Percentiles rank a stretch among this genome's conserved stretches.
Evolutionary conservation across 2,329 filamentous ascomycete genomes (phyloP).

Genomic region (Sclerotinia glacialis): DNA sequence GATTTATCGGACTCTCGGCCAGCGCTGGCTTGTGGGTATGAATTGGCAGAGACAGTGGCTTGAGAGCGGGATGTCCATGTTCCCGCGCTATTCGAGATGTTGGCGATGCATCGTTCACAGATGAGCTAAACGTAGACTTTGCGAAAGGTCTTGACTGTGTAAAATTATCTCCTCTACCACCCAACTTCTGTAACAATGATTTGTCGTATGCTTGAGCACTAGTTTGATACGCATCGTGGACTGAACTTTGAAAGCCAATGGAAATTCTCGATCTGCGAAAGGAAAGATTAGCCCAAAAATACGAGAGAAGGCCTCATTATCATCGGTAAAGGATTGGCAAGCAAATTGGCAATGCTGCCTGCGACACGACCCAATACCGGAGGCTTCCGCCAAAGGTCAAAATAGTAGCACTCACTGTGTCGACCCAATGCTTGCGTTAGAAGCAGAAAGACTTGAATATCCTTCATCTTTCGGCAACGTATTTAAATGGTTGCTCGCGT

Average conservation of each 20-base stretch:
- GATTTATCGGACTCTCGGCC: slow-evolving; percentile 36
- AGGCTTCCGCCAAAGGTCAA: slow-evolving; percentile 1
- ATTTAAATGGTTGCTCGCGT: neutral
- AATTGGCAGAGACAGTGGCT: slow-evolving; percentile 41
- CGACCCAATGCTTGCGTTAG: slow-evolving; percentile 38
- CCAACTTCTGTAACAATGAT: slow-evolving; percentile 40
- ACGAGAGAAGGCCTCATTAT: neutral
- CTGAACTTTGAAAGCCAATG: slow-evolving; percentile 39
- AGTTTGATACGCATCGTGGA: slow-evolving; percentile 39
- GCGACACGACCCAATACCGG: neutral
- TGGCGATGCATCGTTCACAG: slow-evolving; percentile 39
- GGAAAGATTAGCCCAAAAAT: slow-evolving; percentile 21
- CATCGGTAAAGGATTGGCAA: slow-evolving; percentile 5
- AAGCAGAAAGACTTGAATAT: slow-evolving; percentile 40
- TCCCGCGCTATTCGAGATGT: slow-evolving; percentile 37
- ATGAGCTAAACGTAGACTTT: slow-evolving; percentile 37
- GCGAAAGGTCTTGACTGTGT: slow-evolving; percentile 37
- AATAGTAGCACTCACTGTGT: slow-evolving; percentile 35
- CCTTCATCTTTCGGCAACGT: slow-evolving; percentile 38
- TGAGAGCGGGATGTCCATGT: slow-evolving; percentile 36
- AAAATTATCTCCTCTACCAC: slow-evolving; percentile 38
- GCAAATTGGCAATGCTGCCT: slow-evolving; percentile 1
- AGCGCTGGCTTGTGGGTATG: slow-evolving; percentile 34
- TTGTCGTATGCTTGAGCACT: slow-evolving; percentile 42
- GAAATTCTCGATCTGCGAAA: slow-evolving; percentile 30